Evolutionary conservation across 169 alveolate genomes (phyloP).

Genomic region (Plasmodium chabaudi): DNA sequence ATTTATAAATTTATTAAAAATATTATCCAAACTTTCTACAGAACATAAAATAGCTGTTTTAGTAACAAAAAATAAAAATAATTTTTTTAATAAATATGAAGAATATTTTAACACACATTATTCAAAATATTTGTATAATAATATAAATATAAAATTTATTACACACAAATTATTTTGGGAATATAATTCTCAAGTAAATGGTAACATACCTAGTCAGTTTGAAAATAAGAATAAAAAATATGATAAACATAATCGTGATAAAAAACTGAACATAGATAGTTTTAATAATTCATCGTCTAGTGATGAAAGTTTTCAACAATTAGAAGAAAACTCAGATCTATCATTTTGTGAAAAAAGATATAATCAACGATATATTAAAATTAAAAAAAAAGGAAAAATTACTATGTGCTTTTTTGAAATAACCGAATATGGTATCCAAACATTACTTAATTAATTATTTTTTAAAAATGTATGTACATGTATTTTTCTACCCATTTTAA

Average conservation of each 20-base stretch:
- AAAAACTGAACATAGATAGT: neutral
- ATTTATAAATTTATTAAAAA: slow-evolving; percentile 5
- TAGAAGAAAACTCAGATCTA: slow-evolving; percentile 6
- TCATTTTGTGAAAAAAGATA: slow-evolving; percentile 36
- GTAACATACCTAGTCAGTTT: neutral
- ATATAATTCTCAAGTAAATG: slow-evolving; percentile 17
- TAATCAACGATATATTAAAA: slow-evolving; percentile 55
- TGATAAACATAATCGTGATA: neutral
- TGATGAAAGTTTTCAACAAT: slow-evolving; percentile 32
- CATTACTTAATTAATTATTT: neutral
- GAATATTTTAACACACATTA: slow-evolving; percentile 2
- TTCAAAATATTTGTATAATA: slow-evolving; percentile 41
- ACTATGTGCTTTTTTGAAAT: slow-evolving; percentile 56
- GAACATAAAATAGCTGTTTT: slow-evolving; percentile 44
- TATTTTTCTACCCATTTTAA: neutral
- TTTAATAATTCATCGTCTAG: slow-evolving; percentile 1
- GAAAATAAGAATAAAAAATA: neutral
- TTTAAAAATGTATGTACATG: neutral
- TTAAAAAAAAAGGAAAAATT: slow-evolving; percentile 19
- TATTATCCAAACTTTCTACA: slow-evolving; percentile 17
- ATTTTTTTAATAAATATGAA: slow-evolving; percentile 41
- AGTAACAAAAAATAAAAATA: slow-evolving; percentile 41
- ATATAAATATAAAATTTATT: slow-evolving; percentile 32
- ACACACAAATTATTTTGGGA: slow-evolving; percentile 33
- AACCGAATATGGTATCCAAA: slow-evolving; percentile 43